Evolutionary conservation across 352 stramenopile genomes (phyloP), one percentile per base, ranked within the genome.

Genomic region (Globisporangium nunn): DNA sequence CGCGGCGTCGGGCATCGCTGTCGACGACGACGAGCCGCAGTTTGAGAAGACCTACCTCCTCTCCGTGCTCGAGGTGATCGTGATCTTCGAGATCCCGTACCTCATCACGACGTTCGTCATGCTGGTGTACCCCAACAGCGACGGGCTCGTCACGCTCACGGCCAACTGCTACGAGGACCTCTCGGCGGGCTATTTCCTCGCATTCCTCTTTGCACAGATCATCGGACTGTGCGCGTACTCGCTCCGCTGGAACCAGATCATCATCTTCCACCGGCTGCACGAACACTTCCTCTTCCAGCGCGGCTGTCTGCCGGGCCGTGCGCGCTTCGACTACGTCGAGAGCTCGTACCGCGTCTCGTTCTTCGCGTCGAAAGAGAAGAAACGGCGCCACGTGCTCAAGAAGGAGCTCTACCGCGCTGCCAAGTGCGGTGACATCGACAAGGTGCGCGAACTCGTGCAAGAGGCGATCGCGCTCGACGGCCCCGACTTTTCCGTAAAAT

Each of bases 211-310:
- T 0, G 69, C 83, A 8, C 58, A 86, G 44, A 40, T 71, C 23
- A 54, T 91, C n/a, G 76, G 74, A 2, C 54, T 87, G 11, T 50
- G 78, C 23, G 70, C 75, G 3, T 93, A 88, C 52, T 51, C 74
- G 17, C 65, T 90, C 18, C 73, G 83, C 1, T 93, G 80, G 80
- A 74, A 84, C 37, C 83, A 93, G 56, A 88, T 93, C 56, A 65
- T 85, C 23, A 65, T 93, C 30, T 93, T 93, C 56, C 81, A 93
- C 43, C 69, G 75, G 40, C 62, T 93, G 62, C 83, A 90, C 55
- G 78, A 88, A 49, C 80, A 91, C 39, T 84, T 90, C 51, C 64
- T 91, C 17, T 90, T 78, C 48, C 83, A 93, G 58, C 67, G 74
- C 5, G 80, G 80, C 33, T 85, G 72, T 54, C 58, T 85, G 0